phyloP scores from a whole-genome alignment of 2,329 filamentous ascomycete species.

The Claviceps purpurea region DNA sequence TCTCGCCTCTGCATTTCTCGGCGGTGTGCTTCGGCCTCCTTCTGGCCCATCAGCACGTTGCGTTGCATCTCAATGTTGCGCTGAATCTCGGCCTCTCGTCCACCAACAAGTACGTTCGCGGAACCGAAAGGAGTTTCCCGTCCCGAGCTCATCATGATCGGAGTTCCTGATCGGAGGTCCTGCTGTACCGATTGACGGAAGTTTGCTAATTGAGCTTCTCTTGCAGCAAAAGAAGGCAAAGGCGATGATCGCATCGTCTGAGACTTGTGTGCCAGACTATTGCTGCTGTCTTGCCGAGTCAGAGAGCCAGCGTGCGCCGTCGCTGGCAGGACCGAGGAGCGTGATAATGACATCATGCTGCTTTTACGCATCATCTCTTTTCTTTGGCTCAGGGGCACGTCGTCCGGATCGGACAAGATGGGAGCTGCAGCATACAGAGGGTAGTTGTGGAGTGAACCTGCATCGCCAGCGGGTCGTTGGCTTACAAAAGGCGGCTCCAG shows the following conservation, averaged over 20 bases:
- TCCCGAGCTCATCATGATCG: slow-evolving; percentile 18
- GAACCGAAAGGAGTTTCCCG: slow-evolving; percentile 27
- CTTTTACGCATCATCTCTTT: slow-evolving; percentile 45
- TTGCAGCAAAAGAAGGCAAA: slow-evolving; percentile 27
- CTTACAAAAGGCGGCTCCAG: slow-evolving; percentile 14
- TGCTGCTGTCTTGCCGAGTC: slow-evolving; percentile 16
- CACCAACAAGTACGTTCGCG: slow-evolving; percentile 17
- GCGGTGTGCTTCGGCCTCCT: slow-evolving; percentile 47
- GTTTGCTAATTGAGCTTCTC: slow-evolving; percentile 47
- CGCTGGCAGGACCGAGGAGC: slow-evolving; percentile 12
- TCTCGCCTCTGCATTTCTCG: slow-evolving; percentile 44
- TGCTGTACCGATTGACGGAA: slow-evolving; percentile 55
- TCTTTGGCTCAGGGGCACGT: slow-evolving; percentile 59
- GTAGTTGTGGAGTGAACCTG: slow-evolving; percentile 26
- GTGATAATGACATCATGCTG: slow-evolving; percentile 23
- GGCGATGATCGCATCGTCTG: slow-evolving; percentile 36
- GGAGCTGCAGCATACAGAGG: slow-evolving; percentile 16
- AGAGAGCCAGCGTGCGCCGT: slow-evolving; percentile 9
- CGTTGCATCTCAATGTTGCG: slow-evolving; percentile 41
- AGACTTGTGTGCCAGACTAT: slow-evolving; percentile 33
- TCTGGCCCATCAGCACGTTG: slow-evolving; percentile 44
- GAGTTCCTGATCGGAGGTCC: slow-evolving; percentile 37
- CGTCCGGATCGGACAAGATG: slow-evolving; percentile 39
- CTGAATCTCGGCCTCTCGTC: slow-evolving; percentile 28
- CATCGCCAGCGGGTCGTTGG: slow-evolving; percentile 25